Percentiles rank a stretch among this genome's conserved stretches.
Conservation (phyloP, 768 basidiomycete species). For the Kwoniella bestiolae region DNA sequence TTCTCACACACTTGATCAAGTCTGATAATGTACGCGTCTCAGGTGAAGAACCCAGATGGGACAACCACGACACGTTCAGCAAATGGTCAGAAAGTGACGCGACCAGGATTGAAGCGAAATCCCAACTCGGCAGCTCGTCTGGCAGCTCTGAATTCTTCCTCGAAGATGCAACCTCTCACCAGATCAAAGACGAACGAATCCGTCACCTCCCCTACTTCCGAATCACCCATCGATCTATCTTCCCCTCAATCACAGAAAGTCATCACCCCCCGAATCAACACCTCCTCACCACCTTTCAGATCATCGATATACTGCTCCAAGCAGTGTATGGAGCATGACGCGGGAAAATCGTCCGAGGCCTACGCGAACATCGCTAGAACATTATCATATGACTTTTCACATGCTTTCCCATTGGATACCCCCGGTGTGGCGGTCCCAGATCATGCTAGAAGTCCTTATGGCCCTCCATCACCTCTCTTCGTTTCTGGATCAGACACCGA, state of each 20-base stretch:
- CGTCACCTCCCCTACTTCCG: constrained; percentile 3
- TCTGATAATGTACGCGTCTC: neutral
- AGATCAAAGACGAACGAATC: constrained; percentile 37
- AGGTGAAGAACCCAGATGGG: constrained; percentile 51
- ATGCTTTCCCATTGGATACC: constrained; percentile 23
- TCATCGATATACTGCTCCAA: constrained; percentile 49
- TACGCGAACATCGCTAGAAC: constrained; percentile 36
- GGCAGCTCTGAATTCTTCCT: constrained; percentile 33
- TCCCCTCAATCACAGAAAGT: constrained; percentile 16
- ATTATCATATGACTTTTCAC: constrained; percentile 31
- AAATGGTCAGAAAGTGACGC: constrained; percentile 44
- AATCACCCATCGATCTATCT: constrained; percentile 4
- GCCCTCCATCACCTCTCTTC: constrained; percentile 50
- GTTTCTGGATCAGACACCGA: constrained; percentile 44
- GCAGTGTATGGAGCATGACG: constrained; percentile 43
- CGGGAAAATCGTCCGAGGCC: constrained; percentile 33
- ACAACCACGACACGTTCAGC: constrained; percentile 48
- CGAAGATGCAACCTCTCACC: constrained; percentile 39
- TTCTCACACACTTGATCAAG: neutral
- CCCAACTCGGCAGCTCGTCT: constrained; percentile 41
- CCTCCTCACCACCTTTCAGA: constrained; percentile 25
- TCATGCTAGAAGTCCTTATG: constrained; percentile 30
- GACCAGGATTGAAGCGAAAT: constrained; percentile 40
- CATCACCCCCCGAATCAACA: constrained; percentile 2
- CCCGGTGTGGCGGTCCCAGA: constrained; percentile 24